Conservation (phyloP, 257 asterid genomes). For the Solanum verrucosum region DNA sequence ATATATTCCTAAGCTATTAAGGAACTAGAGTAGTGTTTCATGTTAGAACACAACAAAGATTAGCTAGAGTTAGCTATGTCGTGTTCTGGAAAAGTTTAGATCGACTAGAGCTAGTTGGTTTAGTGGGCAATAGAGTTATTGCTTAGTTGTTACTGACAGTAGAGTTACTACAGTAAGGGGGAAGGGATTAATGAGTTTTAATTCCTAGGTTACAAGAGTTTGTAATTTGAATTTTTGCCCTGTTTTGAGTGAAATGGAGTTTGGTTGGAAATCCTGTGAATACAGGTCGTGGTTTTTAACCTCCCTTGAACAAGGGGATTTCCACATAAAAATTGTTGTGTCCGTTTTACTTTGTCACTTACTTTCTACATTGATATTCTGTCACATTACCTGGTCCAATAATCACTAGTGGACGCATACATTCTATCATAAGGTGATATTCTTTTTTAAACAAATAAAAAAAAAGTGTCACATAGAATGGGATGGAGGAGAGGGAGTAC, state of each 20-base stretch:
- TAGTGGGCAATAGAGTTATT: neutral
- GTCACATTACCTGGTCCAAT: neutral
- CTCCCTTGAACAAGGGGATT: too few relatives aligned
- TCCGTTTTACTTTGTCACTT: too few relatives aligned
- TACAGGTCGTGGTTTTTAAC: too few relatives aligned
- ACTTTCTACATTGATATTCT: too few relatives aligned
- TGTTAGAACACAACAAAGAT: too few relatives aligned
- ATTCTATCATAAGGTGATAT: too few relatives aligned
- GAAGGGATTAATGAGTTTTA: neutral
- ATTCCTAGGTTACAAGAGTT: neutral
- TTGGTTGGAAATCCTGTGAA: too few relatives aligned
- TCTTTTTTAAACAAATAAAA: accelerated
- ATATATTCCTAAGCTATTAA: neutral
- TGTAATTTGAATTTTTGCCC: neutral
- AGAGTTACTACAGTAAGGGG: neutral
- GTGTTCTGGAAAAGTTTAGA: neutral
- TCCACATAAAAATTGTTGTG: neutral
- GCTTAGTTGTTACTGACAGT: neutral
- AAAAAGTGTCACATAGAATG: neutral
- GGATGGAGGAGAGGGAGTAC: neutral
- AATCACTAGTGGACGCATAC: too few relatives aligned
- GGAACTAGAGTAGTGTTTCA: too few relatives aligned
- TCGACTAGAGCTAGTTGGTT: neutral
- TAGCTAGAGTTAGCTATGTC: too few relatives aligned
- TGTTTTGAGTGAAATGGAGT: too few relatives aligned